Percentiles rank a stretch among this genome's conserved stretches.
Conservation (phyloP, 1,284 basidiomycete genomes). For the Exobasidium rhododendri region DNA sequence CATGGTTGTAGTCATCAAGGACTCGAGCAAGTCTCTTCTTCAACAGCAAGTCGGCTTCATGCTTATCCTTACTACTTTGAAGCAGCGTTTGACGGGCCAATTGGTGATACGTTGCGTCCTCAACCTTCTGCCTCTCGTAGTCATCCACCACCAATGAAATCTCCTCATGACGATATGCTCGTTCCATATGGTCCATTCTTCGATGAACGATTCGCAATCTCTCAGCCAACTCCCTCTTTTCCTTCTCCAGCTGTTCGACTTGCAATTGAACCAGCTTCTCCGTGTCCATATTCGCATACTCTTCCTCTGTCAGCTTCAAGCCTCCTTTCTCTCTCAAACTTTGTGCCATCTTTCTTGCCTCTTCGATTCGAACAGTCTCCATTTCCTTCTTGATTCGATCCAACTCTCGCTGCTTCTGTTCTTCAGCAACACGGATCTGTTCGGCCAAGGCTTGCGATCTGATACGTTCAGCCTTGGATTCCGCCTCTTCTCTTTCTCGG, state of each 20-base stretch:
- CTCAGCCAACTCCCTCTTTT: slow-evolving; percentile 84
- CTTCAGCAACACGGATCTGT: slow-evolving; percentile 66
- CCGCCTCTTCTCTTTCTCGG: slow-evolving; percentile 86
- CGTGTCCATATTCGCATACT: slow-evolving; percentile 76
- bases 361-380: slow-evolving; percentile 75
- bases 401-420: slow-evolving; percentile 68
- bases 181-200: slow-evolving; percentile 91
- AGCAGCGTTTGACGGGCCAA: slow-evolving; percentile 58
- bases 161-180: slow-evolving; percentile 92
- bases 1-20: slow-evolving; percentile 69
- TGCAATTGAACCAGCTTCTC: slow-evolving; percentile 85
- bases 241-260: slow-evolving; percentile 74
- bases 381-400: slow-evolving; percentile 79
- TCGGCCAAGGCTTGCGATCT: slow-evolving; percentile 65
- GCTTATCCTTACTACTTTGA: slow-evolving; percentile 65
- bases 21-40: slow-evolving; percentile 77
- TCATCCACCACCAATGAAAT: slow-evolving; percentile 79
- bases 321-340: slow-evolving; percentile 78
- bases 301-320: slow-evolving; percentile 78
- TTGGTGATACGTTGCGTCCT: slow-evolving; percentile 66
- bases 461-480: slow-evolving; percentile 70
- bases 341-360: slow-evolving; percentile 86
- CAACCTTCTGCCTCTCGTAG: slow-evolving; percentile 77
- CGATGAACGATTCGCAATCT: slow-evolving; percentile 80
- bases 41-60: slow-evolving; percentile 70